These are phyloP conservation scores for Mycena haematopus DNA, from an alignment of 768 basidiomycete species.

Conservation along the genomic window DNA sequence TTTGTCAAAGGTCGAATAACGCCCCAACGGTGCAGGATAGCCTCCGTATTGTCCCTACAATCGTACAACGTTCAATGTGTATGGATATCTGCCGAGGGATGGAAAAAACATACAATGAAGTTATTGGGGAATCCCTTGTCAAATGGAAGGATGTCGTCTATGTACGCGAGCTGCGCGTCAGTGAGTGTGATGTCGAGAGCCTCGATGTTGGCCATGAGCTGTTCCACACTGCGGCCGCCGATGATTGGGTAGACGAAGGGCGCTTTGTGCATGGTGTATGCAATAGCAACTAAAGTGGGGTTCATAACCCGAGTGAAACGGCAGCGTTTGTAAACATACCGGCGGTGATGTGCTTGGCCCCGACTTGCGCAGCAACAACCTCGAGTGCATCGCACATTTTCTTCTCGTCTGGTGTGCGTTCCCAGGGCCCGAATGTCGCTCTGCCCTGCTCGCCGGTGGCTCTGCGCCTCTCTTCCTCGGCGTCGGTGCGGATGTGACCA, in stretches of 20 bases:
- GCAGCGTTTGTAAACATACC: too few species aligned
- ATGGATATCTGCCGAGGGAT: too few species aligned
- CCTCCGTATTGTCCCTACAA: too few species aligned
- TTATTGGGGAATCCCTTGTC: slow-evolving; percentile 42
- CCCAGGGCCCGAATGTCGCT: slow-evolving; percentile 34
- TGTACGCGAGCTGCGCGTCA: slow-evolving; percentile 40
- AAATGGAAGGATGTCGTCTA: slow-evolving; percentile 45
- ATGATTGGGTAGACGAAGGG: slow-evolving; percentile 50
- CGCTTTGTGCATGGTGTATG: slow-evolving; percentile 47
- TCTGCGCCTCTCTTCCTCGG: slow-evolving; percentile 38
- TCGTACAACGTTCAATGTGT: too few species aligned
- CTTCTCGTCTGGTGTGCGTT: slow-evolving; percentile 41
- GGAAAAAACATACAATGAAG: background rate
- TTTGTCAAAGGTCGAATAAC: too few species aligned
- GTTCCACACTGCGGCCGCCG: slow-evolving; percentile 48
- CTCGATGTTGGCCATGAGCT: slow-evolving; percentile 48
- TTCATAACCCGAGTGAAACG: too few species aligned
- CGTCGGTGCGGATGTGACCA: slow-evolving; percentile 37
- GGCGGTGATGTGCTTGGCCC: slow-evolving; percentile 38
- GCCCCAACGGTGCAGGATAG: too few species aligned
- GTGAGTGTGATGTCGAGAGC: slow-evolving; percentile 46
- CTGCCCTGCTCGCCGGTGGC: slow-evolving; percentile 47
- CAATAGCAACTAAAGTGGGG: slow-evolving; percentile 7
- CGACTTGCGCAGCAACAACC: slow-evolving; percentile 48
- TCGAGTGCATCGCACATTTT: slow-evolving; percentile 42